phyloP scores from a whole-genome alignment of 495 filamentous ascomycete genomes.

The Tuber melanosporum region DNA sequence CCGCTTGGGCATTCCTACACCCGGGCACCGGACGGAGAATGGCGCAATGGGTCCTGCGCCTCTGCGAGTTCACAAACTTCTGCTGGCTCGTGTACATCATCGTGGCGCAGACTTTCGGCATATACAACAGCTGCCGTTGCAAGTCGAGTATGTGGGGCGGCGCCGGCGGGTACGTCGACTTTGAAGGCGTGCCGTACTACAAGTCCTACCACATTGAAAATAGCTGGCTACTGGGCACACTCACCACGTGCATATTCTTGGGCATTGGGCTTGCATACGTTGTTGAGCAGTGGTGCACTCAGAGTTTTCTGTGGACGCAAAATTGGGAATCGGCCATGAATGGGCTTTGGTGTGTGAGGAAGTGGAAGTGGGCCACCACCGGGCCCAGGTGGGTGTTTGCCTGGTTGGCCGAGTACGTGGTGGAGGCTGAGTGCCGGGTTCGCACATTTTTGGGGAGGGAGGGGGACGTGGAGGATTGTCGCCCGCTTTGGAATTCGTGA shows the following conservation, averaged over 20 bases:
- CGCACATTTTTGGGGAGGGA: neutral
- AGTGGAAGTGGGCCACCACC: conserved; percentile 22
- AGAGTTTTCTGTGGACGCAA: conserved; percentile 26
- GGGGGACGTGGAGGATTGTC: neutral
- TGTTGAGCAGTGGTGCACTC: conserved; percentile 25
- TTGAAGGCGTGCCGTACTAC: conserved; percentile 7
- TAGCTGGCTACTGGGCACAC: conserved; percentile 15
- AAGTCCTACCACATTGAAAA: neutral
- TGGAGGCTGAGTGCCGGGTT: neutral
- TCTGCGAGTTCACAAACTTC: conserved; percentile 18
- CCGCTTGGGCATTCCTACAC: conserved; percentile 3
- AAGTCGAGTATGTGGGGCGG: conserved; percentile 17
- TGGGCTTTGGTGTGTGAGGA: conserved; percentile 15
- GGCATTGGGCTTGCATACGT: conserved; percentile 18
- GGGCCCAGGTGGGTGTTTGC: neutral
- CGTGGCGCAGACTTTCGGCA: conserved; percentile 23
- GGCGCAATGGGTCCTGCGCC: conserved; percentile 4
- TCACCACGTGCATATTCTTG: conserved; percentile 10
- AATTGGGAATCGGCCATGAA: conserved; percentile 15
- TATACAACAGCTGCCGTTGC: conserved; percentile 21
- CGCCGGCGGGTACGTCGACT: conserved; percentile 25
- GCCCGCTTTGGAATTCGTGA: neutral
- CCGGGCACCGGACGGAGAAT: neutral
- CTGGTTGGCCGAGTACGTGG: neutral
- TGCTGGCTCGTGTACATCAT: conserved; percentile 23